Evolutionary conservation across 768 basidiomycete genomes (phyloP).

Genomic region (Xanthoconium stramineum): DNA sequence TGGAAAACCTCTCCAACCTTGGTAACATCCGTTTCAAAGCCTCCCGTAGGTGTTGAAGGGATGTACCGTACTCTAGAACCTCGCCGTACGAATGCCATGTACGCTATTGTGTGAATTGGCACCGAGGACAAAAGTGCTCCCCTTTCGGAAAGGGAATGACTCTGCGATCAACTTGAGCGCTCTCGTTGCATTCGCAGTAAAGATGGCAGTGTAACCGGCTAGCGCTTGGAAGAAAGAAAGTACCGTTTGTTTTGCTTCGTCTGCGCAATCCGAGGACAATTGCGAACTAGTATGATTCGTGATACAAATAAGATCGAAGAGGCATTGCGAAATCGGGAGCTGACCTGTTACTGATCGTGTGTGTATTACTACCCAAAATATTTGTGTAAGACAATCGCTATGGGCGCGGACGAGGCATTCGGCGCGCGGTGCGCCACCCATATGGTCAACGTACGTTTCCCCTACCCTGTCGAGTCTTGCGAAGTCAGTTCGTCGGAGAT

Average conservation of each 20-base stretch:
- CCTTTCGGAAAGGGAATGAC: conserved; percentile 63
- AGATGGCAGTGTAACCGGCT: conserved; percentile 74
- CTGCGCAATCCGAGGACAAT: conserved; percentile 61
- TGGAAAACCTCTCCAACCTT: conserved; percentile 44
- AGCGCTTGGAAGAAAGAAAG: conserved; percentile 77
- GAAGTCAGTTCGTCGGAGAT: conserved; percentile 62
- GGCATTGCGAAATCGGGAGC: not conserved
- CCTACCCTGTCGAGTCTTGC: conserved; percentile 53
- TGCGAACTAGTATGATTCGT: conserved; percentile 49
- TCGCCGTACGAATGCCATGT: conserved; percentile 64
- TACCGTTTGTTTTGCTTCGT: conserved; percentile 68
- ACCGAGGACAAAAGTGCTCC: conserved; percentile 63
- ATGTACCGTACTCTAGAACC: conserved; percentile 65
- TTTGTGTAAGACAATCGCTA: conserved; percentile 62
- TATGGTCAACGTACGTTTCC: conserved; percentile 83
- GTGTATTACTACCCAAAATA: conserved; percentile 81
- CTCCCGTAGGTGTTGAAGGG: conserved; percentile 58
- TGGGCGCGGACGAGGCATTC: conserved; percentile 73
- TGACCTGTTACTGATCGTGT: conserved; percentile 79
- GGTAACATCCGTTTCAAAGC: conserved; percentile 54
- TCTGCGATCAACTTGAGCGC: conserved; percentile 83
- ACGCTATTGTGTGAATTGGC: conserved; percentile 83
- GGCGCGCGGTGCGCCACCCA: conserved; percentile 81
- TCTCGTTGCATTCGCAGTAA: conserved; percentile 76
- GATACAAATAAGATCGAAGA: not conserved